Evolutionary conservation across 2,329 filamentous ascomycete genomes (phyloP).

Genomic region (Rutstroemia sp.): DNA sequence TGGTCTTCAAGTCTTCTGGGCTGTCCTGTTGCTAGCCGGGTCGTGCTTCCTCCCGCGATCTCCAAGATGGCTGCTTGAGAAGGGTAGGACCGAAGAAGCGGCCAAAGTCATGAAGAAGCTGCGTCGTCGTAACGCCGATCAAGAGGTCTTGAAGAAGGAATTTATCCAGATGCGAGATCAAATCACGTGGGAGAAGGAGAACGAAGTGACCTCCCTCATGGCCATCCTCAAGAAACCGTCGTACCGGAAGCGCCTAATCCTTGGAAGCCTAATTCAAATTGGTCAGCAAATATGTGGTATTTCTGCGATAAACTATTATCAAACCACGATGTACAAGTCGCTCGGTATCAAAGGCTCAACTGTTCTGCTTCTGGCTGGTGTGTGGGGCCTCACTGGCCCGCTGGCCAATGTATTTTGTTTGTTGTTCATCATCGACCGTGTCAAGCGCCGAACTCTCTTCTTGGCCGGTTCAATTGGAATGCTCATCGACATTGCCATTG

Average conservation of each 20-base stretch:
- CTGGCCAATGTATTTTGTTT: conserved; percentile 5
- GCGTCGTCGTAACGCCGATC: no score
- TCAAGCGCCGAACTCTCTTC: conserved; percentile 2
- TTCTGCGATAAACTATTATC: conserved; percentile 9
- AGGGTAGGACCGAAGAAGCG: no score
- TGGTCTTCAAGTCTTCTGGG: no score
- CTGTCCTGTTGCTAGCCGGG: no score
- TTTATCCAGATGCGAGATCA: no score
- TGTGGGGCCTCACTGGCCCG: background rate
- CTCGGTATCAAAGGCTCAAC: conserved; percentile 5
- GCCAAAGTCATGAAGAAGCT: no score
- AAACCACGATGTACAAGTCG: conserved; percentile 9
- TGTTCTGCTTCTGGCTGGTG: background rate
- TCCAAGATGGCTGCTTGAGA: no score
- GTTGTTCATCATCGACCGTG: conserved; percentile 5
- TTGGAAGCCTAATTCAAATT: background rate
- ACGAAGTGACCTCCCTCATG: background rate
- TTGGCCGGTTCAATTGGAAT: background rate
- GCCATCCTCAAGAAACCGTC: conserved; percentile 5
- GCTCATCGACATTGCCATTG: no score
- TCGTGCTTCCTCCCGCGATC: no score
- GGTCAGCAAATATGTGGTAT: conserved; percentile 9
- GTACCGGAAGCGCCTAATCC: background rate
- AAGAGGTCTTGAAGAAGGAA: no score
- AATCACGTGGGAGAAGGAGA: no score